These are phyloP conservation scores for Ramalina intermedia DNA, from an alignment of 495 filamentous ascomycete genomes.

Conservation along the genomic window DNA sequence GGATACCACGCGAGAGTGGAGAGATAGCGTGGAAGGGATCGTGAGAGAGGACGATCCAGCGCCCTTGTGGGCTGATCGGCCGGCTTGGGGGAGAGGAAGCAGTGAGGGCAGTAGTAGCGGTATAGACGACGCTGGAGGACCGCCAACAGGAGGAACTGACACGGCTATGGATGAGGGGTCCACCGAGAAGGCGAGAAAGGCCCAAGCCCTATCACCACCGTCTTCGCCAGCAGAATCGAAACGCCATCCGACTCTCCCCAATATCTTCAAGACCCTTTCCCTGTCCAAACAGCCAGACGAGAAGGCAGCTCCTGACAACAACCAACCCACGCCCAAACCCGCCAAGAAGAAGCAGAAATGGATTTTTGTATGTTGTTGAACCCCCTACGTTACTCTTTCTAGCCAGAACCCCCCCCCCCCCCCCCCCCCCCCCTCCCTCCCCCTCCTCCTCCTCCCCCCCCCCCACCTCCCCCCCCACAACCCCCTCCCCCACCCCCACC, in stretches of 20 bases:
- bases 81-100: slow-evolving; percentile 4
- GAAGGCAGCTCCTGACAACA: too few relatives aligned
- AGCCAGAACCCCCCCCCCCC: too few relatives aligned
- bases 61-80: slow-evolving; percentile 28
- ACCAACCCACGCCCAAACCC: too few relatives aligned
- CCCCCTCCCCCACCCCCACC: neutral
- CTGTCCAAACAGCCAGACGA: too few relatives aligned
- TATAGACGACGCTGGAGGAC: neutral
- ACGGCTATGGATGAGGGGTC: neutral
- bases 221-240: neutral
- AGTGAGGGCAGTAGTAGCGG: slow-evolving; percentile 6
- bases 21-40: slow-evolving; percentile 67
- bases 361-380: slow-evolving; percentile 5
- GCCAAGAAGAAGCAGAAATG: slow-evolving; percentile 8
- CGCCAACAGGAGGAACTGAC: neutral
- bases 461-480: neutral
- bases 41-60: slow-evolving; percentile 48
- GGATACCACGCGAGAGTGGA: slow-evolving; percentile 59
- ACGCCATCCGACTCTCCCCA: neutral
- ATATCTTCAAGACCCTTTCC: neutral
- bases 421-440: neutral
- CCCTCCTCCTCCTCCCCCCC: neutral
- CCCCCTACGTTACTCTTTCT: too few relatives aligned
- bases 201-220: neutral
- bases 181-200: neutral